phyloP scores from a whole-genome alignment of 2,329 filamentous ascomycete genomes.

The Claviceps purpurea region DNA sequence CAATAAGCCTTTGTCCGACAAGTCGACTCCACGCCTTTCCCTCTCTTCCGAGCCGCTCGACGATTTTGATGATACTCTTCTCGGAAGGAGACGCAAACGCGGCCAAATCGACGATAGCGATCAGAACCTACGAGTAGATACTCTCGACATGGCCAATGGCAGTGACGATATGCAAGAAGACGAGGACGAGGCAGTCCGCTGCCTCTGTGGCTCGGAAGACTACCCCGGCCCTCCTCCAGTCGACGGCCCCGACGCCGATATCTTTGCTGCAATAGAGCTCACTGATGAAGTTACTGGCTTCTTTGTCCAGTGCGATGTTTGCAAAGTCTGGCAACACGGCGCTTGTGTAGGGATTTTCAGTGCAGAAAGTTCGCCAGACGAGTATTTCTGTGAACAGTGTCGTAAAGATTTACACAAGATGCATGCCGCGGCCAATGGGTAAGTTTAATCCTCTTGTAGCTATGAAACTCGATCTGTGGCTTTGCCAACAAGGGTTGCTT shows the following conservation, averaged over 20 bases:
- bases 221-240: slow-evolving; percentile 73
- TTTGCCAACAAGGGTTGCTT: neutral
- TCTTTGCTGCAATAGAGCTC: slow-evolving; percentile 47
- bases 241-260: slow-evolving; percentile 43
- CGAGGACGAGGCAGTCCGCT: slow-evolving; percentile 90
- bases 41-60: slow-evolving; percentile 57
- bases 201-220: slow-evolving; percentile 86
- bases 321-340: slow-evolving; percentile 98
- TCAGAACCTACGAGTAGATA: slow-evolving; percentile 27
- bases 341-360: slow-evolving; percentile 96
- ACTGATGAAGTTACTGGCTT: slow-evolving; percentile 83
- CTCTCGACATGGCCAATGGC: slow-evolving; percentile 44
- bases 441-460: slow-evolving; percentile 25
- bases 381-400: slow-evolving; percentile 97
- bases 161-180: slow-evolving; percentile 57
- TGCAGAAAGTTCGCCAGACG: slow-evolving; percentile 81
- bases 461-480: neutral
- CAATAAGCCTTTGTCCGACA: slow-evolving; percentile 60
- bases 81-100: slow-evolving; percentile 68
- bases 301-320: slow-evolving; percentile 95
- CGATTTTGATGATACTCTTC: slow-evolving; percentile 56
- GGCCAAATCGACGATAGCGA: slow-evolving; percentile 50
- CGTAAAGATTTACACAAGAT: slow-evolving; percentile 84
- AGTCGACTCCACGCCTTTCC: slow-evolving; percentile 61
- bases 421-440: slow-evolving; percentile 73